These are phyloP conservation scores for Aureobasidium musti DNA, from an alignment of 2,329 filamentous ascomycete species.

Conservation along the genomic window DNA sequence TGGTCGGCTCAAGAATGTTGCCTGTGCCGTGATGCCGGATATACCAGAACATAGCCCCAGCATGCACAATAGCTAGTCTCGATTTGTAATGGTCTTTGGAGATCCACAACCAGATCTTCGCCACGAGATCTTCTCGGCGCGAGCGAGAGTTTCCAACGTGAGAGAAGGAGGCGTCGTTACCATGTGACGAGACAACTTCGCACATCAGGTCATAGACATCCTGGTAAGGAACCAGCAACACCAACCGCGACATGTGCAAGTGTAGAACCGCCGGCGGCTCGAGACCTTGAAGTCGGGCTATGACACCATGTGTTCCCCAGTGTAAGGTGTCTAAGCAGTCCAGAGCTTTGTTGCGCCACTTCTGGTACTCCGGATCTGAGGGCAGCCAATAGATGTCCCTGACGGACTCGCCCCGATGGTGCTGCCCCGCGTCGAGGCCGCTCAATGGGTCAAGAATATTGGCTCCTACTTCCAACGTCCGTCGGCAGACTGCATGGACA, in stretches of 20 bases:
- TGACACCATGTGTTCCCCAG: conserved; percentile 31
- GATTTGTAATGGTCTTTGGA: conserved; percentile 32
- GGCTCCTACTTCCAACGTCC: neutral
- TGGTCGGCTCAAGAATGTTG: conserved; percentile 30
- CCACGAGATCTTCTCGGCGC: conserved; percentile 27
- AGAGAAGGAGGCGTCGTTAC: neutral
- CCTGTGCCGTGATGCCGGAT: conserved; percentile 30
- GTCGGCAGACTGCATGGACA: conserved; percentile 15
- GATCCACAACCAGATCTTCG: conserved; percentile 30
- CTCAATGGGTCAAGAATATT: conserved; percentile 14
- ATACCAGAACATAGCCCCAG: conserved; percentile 32
- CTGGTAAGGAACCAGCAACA: conserved; percentile 30
- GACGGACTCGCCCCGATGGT: conserved; percentile 10
- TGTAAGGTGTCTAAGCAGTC: conserved; percentile 31
- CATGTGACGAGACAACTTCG: conserved; percentile 21
- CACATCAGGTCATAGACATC: conserved; percentile 26
- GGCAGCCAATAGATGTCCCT: conserved; percentile 23
- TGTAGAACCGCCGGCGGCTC: conserved; percentile 31
- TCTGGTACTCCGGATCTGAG: conserved; percentile 25
- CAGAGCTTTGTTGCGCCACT: conserved; percentile 32
- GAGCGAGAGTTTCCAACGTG: conserved; percentile 15
- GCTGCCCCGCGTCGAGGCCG: conserved; percentile 15
- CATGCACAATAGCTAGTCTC: conserved; percentile 31
- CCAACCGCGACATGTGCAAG: conserved; percentile 30
- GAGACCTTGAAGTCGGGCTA: conserved; percentile 26